Evolutionary conservation across 495 filamentous ascomycete genomes (phyloP).

Genomic region (Trichoderma parareesei): DNA sequence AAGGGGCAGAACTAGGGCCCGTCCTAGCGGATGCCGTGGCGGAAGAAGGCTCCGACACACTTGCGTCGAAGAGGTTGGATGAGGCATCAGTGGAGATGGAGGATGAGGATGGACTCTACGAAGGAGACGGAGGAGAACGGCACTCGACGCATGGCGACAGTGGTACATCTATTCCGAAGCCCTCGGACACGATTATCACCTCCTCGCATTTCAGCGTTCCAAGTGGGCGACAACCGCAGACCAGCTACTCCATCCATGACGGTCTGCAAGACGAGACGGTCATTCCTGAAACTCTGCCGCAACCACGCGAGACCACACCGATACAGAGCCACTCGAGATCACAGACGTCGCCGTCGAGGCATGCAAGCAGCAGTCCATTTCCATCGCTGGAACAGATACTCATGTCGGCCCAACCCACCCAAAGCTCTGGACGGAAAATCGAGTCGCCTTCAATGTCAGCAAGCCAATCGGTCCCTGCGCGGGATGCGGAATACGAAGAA

Average conservation of each 20-base stretch:
- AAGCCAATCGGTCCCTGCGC: constrained; percentile 13
- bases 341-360: neutral
- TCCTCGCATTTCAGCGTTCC: constrained; percentile 28
- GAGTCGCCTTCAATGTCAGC: constrained; percentile 18
- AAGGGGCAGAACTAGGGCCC: constrained; percentile 4
- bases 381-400: constrained; percentile 31
- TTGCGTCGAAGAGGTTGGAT: neutral
- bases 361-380: constrained; percentile 20
- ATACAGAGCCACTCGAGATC: neutral
- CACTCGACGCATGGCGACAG: neutral
- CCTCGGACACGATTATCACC: constrained; percentile 14
- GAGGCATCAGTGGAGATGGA: neutral
- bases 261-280: constrained; percentile 17
- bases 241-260: constrained; percentile 22
- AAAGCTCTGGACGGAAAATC: constrained; percentile 16
- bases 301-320: neutral
- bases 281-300: constrained; percentile 9
- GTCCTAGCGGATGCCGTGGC: constrained; percentile 3
- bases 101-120: neutral
- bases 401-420: constrained; percentile 18
- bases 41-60: neutral
- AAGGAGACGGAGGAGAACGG: neutral
- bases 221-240: constrained; percentile 34
- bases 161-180: neutral
- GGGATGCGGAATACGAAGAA: constrained; percentile 29